Percentiles rank a stretch among this genome's conserved stretches.
Conservation (phyloP, 257 asterid genomes). For the Mitragyna speciosa region DNA sequence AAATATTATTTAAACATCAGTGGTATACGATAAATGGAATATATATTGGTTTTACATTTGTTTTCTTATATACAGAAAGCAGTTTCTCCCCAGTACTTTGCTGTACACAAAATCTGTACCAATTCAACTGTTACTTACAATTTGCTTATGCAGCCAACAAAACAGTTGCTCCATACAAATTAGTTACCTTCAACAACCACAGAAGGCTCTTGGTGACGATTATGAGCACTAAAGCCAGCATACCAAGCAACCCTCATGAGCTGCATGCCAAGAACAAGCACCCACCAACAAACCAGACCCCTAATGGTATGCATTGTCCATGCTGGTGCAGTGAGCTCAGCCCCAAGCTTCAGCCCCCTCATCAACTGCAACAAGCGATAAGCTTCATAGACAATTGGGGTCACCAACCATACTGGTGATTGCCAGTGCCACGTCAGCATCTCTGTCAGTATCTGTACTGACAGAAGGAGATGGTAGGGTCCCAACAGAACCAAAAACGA, state of each 20-base stretch:
- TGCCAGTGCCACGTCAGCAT: constrained; percentile 95
- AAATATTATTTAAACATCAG: background rate
- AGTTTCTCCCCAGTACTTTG: background rate
- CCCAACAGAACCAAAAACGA: constrained; percentile 72
- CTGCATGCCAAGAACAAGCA: constrained; percentile 89
- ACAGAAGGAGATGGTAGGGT: constrained; percentile 80
- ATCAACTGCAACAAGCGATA: constrained; percentile 84
- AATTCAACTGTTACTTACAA: background rate
- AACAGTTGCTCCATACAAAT: background rate
- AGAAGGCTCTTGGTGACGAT: constrained; percentile 31
- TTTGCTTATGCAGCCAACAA: constrained; percentile 1
- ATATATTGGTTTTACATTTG: background rate
- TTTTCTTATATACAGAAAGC: background rate
- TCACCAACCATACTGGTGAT: constrained; percentile 93
- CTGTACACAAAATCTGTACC: background rate
- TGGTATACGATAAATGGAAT: background rate
- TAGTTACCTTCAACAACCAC: constrained; percentile 21
- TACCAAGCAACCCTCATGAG: constrained; percentile 98
- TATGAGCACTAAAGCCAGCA: constrained; percentile 71
- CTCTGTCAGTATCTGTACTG: constrained; percentile 80
- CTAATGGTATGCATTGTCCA: constrained; percentile 74
- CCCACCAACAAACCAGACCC: constrained; percentile 93
- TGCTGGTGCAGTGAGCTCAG: constrained; percentile 61
- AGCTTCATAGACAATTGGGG: constrained; percentile 80
- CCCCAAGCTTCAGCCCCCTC: constrained; percentile 90